These are phyloP conservation scores for Cicer chorassanicum DNA, from an alignment of 306 rosid species.

Conservation along the genomic window DNA sequence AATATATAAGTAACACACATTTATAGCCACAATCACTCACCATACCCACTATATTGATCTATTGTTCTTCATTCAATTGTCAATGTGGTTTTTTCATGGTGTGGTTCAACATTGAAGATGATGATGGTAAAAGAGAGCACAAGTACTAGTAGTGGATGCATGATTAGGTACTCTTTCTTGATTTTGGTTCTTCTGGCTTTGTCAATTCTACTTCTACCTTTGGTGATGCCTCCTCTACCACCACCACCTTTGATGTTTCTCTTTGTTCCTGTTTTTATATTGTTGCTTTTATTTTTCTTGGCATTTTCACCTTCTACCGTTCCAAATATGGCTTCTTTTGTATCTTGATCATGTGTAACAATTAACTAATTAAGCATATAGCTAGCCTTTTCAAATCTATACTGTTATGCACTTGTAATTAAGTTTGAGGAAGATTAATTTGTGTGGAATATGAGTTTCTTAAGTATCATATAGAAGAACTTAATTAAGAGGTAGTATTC, in stretches of 20 bases:
- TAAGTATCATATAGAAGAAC: neutral
- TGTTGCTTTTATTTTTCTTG: slow-evolving; percentile 56
- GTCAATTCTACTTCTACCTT: slow-evolving; percentile 58
- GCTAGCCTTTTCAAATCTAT: slow-evolving; percentile 23
- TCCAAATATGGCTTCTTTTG: slow-evolving; percentile 42
- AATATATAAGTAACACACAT: neutral
- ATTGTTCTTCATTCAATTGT: neutral
- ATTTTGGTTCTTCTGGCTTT: slow-evolving; percentile 56
- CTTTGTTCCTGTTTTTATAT: slow-evolving; percentile 62
- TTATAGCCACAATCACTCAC: neutral
- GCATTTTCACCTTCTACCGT: slow-evolving; percentile 58
- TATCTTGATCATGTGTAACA: slow-evolving; percentile 16
- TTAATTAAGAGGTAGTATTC: neutral
- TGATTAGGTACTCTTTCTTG: slow-evolving; percentile 56
- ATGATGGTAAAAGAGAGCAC: neutral
- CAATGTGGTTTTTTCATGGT: slow-evolving; percentile 18
- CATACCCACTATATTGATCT: neutral
- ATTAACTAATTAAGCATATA: neutral
- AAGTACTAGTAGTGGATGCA: slow-evolving; percentile 34
- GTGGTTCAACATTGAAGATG: neutral
- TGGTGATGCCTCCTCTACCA: slow-evolving; percentile 77
- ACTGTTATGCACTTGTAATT: neutral
- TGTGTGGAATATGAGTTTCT: neutral
- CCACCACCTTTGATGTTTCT: slow-evolving; percentile 70
- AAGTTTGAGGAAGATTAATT: neutral